Evolutionary conservation across 1,139 yeast species (phyloP), one percentile per base, ranked within the genome.

Genomic region (Taiozyma onychis): DNA sequence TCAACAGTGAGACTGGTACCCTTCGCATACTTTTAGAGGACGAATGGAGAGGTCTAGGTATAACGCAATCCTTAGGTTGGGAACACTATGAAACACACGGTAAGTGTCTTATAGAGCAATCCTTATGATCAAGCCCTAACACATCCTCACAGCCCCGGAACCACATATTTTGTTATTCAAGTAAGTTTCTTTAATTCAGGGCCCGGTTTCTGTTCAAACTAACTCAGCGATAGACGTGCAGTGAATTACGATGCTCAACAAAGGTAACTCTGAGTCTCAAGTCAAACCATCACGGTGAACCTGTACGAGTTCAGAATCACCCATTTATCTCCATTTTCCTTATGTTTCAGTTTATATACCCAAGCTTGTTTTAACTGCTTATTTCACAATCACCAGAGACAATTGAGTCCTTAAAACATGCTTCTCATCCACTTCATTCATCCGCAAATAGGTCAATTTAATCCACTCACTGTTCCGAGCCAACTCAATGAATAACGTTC

Each of bases 41-140:
- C 59, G 99, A 95, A 69, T 95, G 99, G 99, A 78, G 99, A 68
- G 98, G 98, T 2, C 75, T 95, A 51, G 99, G 99, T 4, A 90
- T 95, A 62, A 95, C 99, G 11, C 99, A 93, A 68, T 88, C 96
- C 45, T 75, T 95, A 54, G 99, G 99, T 1, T 95, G 99, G 99
- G 95, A 80, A 48, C 99, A 95, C 68, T 95, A 93, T 66, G 99
- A 93, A 65, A 91, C 97, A 48, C 99, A 95, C 69, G 83, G 69
- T 65, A 52, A 26, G 66, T 56, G 10, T 14, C 7, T 10, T 7
- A 13, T 6, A 7, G 10, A 16, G 21, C 2, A 16, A 3, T 14
- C 14, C 11, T 44, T 24, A n/a, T 30, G 6, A 8, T 14, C 6
- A 22, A 39, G 6, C 28, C 5, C 30, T 39, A 39, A 26, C 22